Conservation (phyloP, 2,329 filamentous ascomycete genomes). For the Rhinocladiella similis region DNA sequence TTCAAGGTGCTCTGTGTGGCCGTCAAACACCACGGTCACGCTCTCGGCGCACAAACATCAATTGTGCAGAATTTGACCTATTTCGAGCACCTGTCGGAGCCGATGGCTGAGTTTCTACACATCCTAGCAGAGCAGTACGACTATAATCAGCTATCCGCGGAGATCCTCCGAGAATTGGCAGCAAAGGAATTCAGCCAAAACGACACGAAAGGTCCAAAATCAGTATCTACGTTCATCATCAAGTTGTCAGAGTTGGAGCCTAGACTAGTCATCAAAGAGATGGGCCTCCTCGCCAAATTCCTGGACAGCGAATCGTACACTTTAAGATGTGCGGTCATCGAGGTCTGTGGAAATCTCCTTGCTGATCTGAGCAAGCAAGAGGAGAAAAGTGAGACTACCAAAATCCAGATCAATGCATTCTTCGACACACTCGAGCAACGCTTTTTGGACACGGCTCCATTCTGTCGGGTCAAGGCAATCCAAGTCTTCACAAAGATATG, state of each 20-base stretch:
- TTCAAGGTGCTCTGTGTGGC: constrained; percentile 97
- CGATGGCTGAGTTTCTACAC: constrained; percentile 97
- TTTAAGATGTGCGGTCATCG: constrained; percentile 87
- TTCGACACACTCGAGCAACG: constrained; percentile 96
- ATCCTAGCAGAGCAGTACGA: constrained; percentile 97
- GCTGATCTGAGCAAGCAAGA: constrained; percentile 86
- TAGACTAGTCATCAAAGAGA: constrained; percentile 92
- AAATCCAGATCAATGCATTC: constrained; percentile 92
- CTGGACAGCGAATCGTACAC: constrained; percentile 97
- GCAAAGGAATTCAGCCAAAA: constrained; percentile 98
- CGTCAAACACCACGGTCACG: constrained; percentile 96
- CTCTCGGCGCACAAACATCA: constrained; percentile 93
- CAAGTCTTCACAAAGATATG: constrained; percentile 92
- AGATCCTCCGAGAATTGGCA: constrained; percentile 88
- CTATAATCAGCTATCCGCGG: constrained; percentile 90
- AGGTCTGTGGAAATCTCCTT: constrained; percentile 96
- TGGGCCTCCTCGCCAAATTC: constrained; percentile 91
- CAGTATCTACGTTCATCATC: constrained; percentile 88
- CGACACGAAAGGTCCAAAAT: constrained; percentile 92
- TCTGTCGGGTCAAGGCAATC: constrained; percentile 86
- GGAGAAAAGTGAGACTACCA: constrained; percentile 87
- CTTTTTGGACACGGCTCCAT: constrained; percentile 95
- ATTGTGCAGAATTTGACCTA: constrained; percentile 98
- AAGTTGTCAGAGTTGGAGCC: constrained; percentile 92
- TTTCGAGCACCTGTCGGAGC: constrained; percentile 97